Evolutionary conservation across 2,329 filamentous ascomycete genomes (phyloP).

Genomic region (Clathrospora elynae): DNA sequence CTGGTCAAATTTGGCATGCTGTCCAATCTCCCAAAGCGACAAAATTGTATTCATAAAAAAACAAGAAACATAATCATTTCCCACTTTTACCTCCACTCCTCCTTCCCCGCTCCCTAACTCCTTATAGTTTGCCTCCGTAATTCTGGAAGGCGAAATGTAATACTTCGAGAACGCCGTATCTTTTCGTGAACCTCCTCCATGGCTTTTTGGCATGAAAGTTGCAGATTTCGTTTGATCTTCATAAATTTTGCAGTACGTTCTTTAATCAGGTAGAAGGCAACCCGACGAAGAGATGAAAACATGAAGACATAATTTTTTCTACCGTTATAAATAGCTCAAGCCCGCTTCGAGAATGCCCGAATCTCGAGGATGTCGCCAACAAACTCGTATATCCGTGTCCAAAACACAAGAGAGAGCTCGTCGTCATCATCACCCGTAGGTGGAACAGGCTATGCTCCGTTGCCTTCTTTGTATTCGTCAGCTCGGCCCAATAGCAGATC

Average conservation of each 20-base stretch:
- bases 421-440: background rate
- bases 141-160: background rate
- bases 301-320: background rate
- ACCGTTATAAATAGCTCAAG: background rate
- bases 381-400: background rate
- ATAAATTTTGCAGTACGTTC: background rate
- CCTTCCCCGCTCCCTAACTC: no score
- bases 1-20: no score
- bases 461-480: background rate
- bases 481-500: background rate
- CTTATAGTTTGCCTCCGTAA: no score
- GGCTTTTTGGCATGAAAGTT: background rate
- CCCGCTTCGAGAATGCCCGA: background rate
- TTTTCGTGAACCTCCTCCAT: background rate
- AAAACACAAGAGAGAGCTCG: background rate
- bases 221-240: background rate
- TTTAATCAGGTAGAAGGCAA: background rate
- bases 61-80: no score
- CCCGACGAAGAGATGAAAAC: background rate
- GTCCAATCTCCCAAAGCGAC: no score
- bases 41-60: no score
- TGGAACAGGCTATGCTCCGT: no score
- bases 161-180: background rate
- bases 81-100: no score
- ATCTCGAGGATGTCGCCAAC: background rate